Evolutionary conservation across 129 eudicot genomes (phyloP).

Genomic region (Flaveria bidentis): DNA sequence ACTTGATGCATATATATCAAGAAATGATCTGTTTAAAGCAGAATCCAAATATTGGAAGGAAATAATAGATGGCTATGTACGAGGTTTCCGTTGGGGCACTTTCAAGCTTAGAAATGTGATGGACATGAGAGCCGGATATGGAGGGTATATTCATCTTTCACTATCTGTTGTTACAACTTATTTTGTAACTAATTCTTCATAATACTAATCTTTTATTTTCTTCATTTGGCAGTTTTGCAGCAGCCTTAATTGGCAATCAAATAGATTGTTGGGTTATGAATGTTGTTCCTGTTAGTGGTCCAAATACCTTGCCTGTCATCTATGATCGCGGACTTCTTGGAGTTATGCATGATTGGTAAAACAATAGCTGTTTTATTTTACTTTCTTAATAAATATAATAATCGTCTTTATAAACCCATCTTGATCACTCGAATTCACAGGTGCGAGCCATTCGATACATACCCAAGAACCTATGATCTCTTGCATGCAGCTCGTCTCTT

Average conservation of each 20-base stretch:
- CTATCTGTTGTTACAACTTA: not conserved
- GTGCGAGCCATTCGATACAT: conserved; percentile 97
- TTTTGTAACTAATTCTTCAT: not conserved
- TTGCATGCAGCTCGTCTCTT: conserved; percentile 92
- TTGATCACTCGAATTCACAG: conserved; percentile 40
- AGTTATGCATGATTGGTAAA: conserved; percentile 97
- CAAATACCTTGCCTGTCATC: conserved; percentile 90
- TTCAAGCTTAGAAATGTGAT: conserved; percentile 76
- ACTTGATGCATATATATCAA: conserved; percentile 78
- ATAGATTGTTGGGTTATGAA: conserved; percentile 96
- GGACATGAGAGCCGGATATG: conserved; percentile 99
- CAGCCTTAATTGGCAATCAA: conserved; percentile 66
- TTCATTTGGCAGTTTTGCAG: conserved; percentile 75
- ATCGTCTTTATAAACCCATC: not conserved
- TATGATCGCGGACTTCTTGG: conserved; percentile 97
- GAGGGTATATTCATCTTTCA: conserved; percentile 56
- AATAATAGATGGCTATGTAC: conserved; percentile 72
- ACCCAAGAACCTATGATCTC: conserved; percentile 93
- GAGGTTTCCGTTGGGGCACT: conserved; percentile 65
- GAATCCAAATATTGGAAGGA: conserved; percentile 93
- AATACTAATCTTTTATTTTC: not conserved
- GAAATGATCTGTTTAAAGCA: conserved; percentile 87
- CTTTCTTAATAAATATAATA: not conserved
- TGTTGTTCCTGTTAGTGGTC: conserved; percentile 89
- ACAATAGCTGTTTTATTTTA: not conserved